Evolutionary conservation across 2,329 filamentous ascomycete species (phyloP).

Genomic region (Monosporascus ibericus): DNA sequence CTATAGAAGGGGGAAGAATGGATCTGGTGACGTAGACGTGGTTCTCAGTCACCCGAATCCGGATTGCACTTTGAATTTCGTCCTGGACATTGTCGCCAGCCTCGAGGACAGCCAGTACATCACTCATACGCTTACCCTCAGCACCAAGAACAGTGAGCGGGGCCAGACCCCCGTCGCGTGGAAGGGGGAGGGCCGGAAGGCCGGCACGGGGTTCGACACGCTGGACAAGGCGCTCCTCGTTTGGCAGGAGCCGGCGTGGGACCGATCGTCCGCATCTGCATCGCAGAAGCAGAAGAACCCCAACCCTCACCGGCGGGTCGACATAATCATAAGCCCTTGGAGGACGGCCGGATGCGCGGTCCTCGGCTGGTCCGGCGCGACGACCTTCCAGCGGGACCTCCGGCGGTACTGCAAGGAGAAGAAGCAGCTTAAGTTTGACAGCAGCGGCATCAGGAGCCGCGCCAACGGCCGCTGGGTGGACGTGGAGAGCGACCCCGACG

Average conservation of each 20-base stretch:
- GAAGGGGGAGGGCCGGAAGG: slow-evolving; percentile 37
- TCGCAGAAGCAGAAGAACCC: slow-evolving; percentile 46
- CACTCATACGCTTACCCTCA: slow-evolving; percentile 73
- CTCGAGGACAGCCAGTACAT: slow-evolving; percentile 67
- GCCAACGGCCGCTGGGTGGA: slow-evolving; percentile 64
- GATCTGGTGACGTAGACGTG: slow-evolving; percentile 78
- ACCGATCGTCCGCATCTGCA: slow-evolving; percentile 27
- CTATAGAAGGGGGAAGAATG: slow-evolving; percentile 70
- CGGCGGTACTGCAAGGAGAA: slow-evolving; percentile 70
- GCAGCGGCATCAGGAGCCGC: slow-evolving; percentile 71
- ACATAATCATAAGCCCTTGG: slow-evolving; percentile 89
- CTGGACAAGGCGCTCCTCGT: slow-evolving; percentile 90
- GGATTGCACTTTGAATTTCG: slow-evolving; percentile 58
- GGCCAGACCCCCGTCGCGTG: slow-evolving; percentile 56
- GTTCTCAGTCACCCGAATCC: slow-evolving; percentile 76
- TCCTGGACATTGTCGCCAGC: slow-evolving; percentile 62
- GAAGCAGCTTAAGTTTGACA: slow-evolving; percentile 80
- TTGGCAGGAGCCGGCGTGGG: slow-evolving; percentile 67
- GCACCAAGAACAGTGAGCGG: slow-evolving; percentile 63
- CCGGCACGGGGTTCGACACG: slow-evolving; percentile 69
- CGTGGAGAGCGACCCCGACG: slow-evolving; percentile 43
- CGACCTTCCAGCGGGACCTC: slow-evolving; percentile 84
- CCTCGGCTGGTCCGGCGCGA: slow-evolving; percentile 81
- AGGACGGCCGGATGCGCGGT: slow-evolving; percentile 83
- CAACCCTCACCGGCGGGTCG: slow-evolving; percentile 76